These are phyloP conservation scores for Ceratocystis papillata DNA, from an alignment of 2,329 filamentous ascomycete species.

Conservation along the genomic window DNA sequence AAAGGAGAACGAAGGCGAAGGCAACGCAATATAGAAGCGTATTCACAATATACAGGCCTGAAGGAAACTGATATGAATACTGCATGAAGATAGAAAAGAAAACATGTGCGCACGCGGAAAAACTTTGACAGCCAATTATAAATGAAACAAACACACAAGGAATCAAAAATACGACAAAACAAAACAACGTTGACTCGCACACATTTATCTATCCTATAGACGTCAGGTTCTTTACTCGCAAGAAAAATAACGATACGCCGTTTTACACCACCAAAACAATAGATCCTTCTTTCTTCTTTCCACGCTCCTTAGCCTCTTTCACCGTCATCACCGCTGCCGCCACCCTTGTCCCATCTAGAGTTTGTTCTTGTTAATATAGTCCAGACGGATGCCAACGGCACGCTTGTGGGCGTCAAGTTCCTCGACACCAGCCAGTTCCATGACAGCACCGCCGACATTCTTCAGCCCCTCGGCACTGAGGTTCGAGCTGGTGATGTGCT, in stretches of 20 bases:
- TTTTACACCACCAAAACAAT: not conserved
- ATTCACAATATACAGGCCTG: too few relatives aligned
- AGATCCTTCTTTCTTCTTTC: not conserved
- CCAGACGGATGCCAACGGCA: conserved; percentile 73
- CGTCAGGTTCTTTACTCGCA: not conserved
- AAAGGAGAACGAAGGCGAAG: not conserved
- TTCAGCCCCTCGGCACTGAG: conserved; percentile 73
- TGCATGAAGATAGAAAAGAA: too few relatives aligned
- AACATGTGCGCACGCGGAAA: too few relatives aligned
- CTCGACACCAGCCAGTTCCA: conserved; percentile 90
- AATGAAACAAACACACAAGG: not conserved
- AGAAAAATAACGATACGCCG: not conserved
- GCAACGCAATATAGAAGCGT: too few relatives aligned
- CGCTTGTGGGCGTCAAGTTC: conserved; percentile 87
- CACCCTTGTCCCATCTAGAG: not conserved
- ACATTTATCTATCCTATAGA: not conserved
- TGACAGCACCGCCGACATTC: conserved; percentile 80
- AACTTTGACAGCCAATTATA: not conserved
- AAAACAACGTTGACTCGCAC: conserved; percentile 7
- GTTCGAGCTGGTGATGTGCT: conserved; percentile 93
- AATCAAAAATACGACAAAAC: not conserved
- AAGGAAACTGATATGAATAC: too few relatives aligned
- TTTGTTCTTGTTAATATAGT: conserved; percentile 35
- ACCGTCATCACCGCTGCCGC: not conserved
- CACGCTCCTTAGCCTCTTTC: not conserved